phyloP scores from a whole-genome alignment of 1,284 basidiomycete species.

The Agaricales sp. region DNA sequence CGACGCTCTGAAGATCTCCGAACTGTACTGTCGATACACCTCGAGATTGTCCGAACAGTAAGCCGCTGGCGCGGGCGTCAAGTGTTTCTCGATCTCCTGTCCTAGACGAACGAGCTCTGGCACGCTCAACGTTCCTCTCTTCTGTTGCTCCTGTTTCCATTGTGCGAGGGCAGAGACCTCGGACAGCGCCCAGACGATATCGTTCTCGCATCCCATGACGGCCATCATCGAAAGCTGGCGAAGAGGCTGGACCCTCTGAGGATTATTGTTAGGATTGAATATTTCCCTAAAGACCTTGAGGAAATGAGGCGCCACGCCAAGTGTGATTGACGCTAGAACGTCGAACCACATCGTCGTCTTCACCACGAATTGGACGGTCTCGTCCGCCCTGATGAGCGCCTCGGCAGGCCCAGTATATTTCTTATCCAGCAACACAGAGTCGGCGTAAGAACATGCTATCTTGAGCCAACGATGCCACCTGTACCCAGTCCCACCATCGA shows the following conservation, averaged over 20 bases:
- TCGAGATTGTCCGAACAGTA: constrained; percentile 20
- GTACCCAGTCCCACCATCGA: constrained; percentile 55
- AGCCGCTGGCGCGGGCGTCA: constrained; percentile 11
- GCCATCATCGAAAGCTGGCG: constrained; percentile 52
- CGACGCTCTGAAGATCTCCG: constrained; percentile 66
- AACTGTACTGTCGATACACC: constrained; percentile 39
- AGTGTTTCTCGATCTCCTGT: constrained; percentile 38
- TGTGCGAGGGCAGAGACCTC: constrained; percentile 55
- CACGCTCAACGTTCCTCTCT: constrained; percentile 37
- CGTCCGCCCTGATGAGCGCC: constrained; percentile 33
- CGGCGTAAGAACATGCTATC: constrained; percentile 45
- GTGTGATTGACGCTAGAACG: constrained; percentile 66
- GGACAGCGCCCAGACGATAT: constrained; percentile 66
- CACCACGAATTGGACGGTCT: constrained; percentile 55
- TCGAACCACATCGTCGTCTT: constrained; percentile 82
- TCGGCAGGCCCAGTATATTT: constrained; percentile 27
- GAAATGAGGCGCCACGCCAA: constrained; percentile 45
- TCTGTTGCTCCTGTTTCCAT: constrained; percentile 45
- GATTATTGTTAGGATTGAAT: constrained; percentile 34
- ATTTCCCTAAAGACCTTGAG: constrained; percentile 44
- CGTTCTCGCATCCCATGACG: constrained; percentile 79
- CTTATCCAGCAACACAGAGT: constrained; percentile 28
- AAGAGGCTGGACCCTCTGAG: constrained; percentile 18
- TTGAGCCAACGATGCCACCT: constrained; percentile 56
- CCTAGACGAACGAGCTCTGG: constrained; percentile 47